phyloP scores from a whole-genome alignment of 345 rosid genomes.

The Melaleuca alternifolia region DNA sequence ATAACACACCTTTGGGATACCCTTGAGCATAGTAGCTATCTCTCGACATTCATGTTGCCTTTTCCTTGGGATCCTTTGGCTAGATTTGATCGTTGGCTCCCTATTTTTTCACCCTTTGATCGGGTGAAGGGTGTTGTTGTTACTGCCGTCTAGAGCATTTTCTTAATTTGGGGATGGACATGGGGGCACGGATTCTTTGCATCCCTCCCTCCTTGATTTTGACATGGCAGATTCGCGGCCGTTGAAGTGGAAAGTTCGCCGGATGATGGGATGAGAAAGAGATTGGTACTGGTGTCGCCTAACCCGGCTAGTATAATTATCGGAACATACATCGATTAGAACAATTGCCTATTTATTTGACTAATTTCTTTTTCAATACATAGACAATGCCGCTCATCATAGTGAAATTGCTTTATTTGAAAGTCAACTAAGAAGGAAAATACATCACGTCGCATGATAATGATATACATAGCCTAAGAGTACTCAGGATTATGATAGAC shows the following conservation, averaged over 20 bases:
- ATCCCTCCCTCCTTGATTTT: background rate
- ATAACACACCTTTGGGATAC: background rate
- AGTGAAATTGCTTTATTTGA: background rate
- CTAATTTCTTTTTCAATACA: background rate
- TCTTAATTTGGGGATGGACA: background rate
- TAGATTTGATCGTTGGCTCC: background rate
- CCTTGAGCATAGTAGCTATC: background rate
- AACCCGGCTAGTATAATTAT: background rate
- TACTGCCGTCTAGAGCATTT: background rate
- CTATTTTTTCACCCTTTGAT: background rate
- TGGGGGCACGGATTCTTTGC: fast-evolving
- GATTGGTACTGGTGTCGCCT: fast-evolving
- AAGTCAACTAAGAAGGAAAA: background rate
- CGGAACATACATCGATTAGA: background rate
- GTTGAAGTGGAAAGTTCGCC: background rate
- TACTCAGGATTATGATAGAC: background rate
- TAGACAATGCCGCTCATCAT: background rate
- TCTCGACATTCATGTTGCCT: background rate
- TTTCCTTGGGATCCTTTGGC: background rate
- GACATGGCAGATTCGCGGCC: fast-evolving
- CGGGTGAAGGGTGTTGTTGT: background rate
- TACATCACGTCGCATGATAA: too few species aligned
- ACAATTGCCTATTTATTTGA: background rate
- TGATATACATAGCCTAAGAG: too few species aligned
- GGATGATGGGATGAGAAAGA: background rate